phyloP scores from a whole-genome alignment of 768 basidiomycete genomes.

The Psilocybe cyanescens region DNA sequence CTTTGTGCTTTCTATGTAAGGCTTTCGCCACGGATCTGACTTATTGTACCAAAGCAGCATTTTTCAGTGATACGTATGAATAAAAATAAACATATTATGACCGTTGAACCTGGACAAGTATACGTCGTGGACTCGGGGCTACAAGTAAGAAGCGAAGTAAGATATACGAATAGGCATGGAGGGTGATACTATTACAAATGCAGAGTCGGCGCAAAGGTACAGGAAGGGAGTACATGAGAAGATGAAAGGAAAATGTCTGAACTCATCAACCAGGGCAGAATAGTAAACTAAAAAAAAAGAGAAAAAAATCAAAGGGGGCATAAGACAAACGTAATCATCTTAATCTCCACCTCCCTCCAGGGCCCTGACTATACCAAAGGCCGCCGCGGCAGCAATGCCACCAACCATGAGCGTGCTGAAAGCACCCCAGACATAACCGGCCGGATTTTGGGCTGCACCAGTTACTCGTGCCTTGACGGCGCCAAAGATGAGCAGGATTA shows the following conservation, averaged over 20 bases:
- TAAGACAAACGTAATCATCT: neutral
- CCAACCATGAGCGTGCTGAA: conserved; percentile 88
- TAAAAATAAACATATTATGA: too few relatives aligned
- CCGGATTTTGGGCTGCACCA: conserved; percentile 67
- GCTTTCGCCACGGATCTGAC: too few relatives aligned
- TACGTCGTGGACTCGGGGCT: neutral
- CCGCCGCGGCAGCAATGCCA: conserved; percentile 81
- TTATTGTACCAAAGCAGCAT: too few relatives aligned
- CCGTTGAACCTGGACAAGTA: too few relatives aligned
- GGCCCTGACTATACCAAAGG: conserved; percentile 55
- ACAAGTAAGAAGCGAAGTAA: neutral
- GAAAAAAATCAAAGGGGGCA: neutral
- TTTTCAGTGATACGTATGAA: too few relatives aligned
- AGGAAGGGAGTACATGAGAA: neutral
- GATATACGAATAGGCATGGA: neutral
- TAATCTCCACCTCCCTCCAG: conserved; percentile 38
- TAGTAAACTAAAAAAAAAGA: neutral
- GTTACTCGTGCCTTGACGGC: conserved; percentile 89
- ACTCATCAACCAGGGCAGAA: neutral
- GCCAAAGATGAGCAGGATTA: conserved; percentile 89
- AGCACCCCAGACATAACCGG: conserved; percentile 87
- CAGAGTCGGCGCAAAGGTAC: neutral
- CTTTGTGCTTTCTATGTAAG: too few relatives aligned
- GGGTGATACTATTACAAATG: neutral
- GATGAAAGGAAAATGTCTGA: neutral